phyloP scores from a whole-genome alignment of 2,329 filamentous ascomycete genomes.

The Sporothrix pallida region DNA sequence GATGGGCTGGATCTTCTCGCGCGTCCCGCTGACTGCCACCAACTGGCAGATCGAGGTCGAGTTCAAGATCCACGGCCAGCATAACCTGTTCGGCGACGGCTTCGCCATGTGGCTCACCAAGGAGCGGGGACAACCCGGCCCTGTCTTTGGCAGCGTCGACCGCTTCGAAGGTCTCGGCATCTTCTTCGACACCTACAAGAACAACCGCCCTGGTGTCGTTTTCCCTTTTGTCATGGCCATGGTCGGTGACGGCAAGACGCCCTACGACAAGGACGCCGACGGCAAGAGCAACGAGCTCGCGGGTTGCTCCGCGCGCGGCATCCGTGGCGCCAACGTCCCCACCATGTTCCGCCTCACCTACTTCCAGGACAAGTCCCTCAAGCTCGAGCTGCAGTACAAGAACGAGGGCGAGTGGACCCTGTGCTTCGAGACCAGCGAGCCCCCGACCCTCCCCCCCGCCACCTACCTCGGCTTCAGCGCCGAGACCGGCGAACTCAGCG shows the following conservation, averaged over 20 bases:
- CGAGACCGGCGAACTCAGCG: constrained; percentile 93
- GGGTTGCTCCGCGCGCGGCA: constrained; percentile 90
- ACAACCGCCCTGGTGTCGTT: constrained; percentile 91
- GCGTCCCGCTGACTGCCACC: constrained; percentile 91
- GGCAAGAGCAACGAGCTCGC: constrained; percentile 92
- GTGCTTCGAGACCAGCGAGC: constrained; percentile 79
- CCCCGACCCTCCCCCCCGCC: constrained; percentile 77
- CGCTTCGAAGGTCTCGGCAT: constrained; percentile 92
- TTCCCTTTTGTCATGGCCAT: constrained; percentile 99
- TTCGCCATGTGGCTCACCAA: constrained; percentile 99
- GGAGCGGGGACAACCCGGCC: constrained; percentile 78
- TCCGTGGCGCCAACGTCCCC: constrained; percentile 78
- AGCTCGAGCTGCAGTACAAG: constrained; percentile 94
- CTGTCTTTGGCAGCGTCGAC: constrained; percentile 87
- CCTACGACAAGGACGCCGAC: constrained; percentile 92
- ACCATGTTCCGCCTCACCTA: constrained; percentile 91
- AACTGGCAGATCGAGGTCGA: constrained; percentile 99
- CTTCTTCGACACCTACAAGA: constrained; percentile 99
- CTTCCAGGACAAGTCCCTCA: constrained; percentile 92
- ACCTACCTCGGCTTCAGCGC: constrained; percentile 79
- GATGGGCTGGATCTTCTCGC: constrained; percentile 90
- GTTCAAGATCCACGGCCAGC: constrained; percentile 89
- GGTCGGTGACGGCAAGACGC: constrained; percentile 87
- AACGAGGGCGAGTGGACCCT: constrained; percentile 82
- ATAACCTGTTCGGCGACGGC: constrained; percentile 91